These are phyloP conservation scores for Dendryphion nanum DNA, from an alignment of 2,329 filamentous ascomycete genomes.

Conservation along the genomic window DNA sequence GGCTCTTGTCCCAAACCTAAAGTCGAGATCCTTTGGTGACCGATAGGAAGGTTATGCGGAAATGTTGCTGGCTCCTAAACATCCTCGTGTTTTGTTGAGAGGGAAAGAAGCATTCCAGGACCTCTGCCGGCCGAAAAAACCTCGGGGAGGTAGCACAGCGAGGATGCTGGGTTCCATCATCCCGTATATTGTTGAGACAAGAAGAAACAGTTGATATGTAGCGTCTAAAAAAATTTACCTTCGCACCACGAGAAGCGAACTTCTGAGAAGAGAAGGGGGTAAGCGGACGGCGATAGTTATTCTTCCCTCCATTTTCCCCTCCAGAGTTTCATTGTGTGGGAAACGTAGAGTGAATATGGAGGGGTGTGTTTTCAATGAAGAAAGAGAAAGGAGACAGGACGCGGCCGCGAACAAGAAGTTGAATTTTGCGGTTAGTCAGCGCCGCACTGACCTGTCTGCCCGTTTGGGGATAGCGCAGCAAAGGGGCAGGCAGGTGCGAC, in stretches of 20 bases:
- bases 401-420: conserved; percentile 17
- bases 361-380: conserved; percentile 40
- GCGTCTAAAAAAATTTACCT: conserved; percentile 51
- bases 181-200: too few species aligned
- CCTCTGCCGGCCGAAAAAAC: too few species aligned
- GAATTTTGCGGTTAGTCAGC: conserved; percentile 26
- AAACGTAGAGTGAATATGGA: conserved; percentile 68
- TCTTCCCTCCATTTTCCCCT: conserved; percentile 70
- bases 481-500: too few species aligned
- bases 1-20: too few species aligned
- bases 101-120: too few species aligned
- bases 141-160: too few species aligned
- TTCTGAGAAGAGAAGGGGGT: conserved; percentile 54
- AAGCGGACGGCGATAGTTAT: conserved; percentile 51
- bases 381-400: conserved; percentile 20
- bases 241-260: conserved; percentile 36
- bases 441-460: neutral
- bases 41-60: too few species aligned
- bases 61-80: too few species aligned
- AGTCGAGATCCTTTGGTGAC: too few species aligned
- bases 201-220: too few species aligned
- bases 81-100: too few species aligned
- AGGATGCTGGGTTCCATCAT: too few species aligned
- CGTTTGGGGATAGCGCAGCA: neutral
- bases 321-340: conserved; percentile 57